Evolutionary conservation across 1,284 basidiomycete genomes (phyloP), one percentile per base, ranked within the genome.

Genomic region (Thecaphora thlaspeos): DNA sequence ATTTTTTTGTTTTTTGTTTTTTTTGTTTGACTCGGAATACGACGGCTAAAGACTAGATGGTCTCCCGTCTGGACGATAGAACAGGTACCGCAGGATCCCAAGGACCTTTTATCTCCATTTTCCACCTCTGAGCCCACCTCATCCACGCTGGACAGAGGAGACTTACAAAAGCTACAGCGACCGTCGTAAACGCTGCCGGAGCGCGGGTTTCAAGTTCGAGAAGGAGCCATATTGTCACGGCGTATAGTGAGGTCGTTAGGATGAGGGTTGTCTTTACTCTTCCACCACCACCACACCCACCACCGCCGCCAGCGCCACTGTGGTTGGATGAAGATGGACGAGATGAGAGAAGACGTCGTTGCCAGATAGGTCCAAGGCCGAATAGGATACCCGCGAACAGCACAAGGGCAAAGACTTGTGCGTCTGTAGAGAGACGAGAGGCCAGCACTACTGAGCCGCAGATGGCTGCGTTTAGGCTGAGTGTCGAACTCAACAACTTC

Each of bases 391-490:
- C 86, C 34, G 92, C 86, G 76, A 93, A 88, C 44, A 95, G 81
- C 70, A 93, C 85, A 43, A 98, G 83, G 22, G 90, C 87, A 77
- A 97, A 98, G 18, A 96, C 93, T 38, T 90, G 86, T 36, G 87
- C 79, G 75, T 93, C 89, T 57, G 88, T 86, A 22, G 84, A 81
- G 30, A 98, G 82, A 51, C 95, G 86, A 23, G 92, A 96, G 24
- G 92, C 92, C 48, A 98, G 83, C 32, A 98, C 93, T 40, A 96
- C 90, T 15, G 89, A 91, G 5, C 91, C 90, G 32, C 89, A 93
- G 51, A 97, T 87, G 28, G 91, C 91, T 21, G 93, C 93, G 65
- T 96, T 97, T 81, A 94, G 88, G 28, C 91, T 93, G 38, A 98
- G 79, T 22, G 94, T 89, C 22, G 90, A 91, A 15, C 89, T 88